phyloP scores from a whole-genome alignment of 2,329 filamentous ascomycete genomes.

The Diaporthe destruens region DNA sequence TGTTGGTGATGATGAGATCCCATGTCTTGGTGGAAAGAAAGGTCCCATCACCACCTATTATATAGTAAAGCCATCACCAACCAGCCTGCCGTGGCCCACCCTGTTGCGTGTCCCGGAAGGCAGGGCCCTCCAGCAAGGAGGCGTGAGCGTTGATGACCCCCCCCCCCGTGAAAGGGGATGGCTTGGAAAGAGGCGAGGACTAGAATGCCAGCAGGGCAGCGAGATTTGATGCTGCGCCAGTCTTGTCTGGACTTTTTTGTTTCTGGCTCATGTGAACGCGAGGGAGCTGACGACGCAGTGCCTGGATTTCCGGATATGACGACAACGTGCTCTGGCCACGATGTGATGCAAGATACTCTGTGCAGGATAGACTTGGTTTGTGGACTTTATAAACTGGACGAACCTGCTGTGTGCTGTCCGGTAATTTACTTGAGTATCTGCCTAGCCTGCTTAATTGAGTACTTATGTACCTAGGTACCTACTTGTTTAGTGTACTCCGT shows the following conservation, averaged over 20 bases:
- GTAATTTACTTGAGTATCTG: too few relatives aligned
- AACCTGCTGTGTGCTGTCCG: neutral
- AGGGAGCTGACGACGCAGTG: neutral
- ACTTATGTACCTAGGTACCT: too few relatives aligned
- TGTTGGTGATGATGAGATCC: conserved; percentile 10
- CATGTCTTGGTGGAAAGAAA: neutral
- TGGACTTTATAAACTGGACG: neutral
- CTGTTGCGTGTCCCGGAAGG: conserved; percentile 19
- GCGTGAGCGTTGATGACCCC: conserved; percentile 27
- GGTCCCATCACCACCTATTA: conserved; percentile 4
- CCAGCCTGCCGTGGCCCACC: conserved; percentile 13
- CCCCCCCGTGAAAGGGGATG: conserved; percentile 19
- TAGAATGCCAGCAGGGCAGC: neutral
- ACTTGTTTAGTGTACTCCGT: neutral
- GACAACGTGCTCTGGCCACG: neutral
- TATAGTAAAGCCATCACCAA: neutral
- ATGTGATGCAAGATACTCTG: neutral
- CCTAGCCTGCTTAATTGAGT: too few relatives aligned
- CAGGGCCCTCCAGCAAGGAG: conserved; percentile 2
- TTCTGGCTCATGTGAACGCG: too few relatives aligned
- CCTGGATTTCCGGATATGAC: neutral
- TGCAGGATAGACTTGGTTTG: neutral
- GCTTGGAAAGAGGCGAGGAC: neutral
- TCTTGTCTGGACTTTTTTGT: neutral
- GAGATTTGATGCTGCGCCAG: neutral